Conservation (phyloP, 768 basidiomycete genomes). For the button mushroom (Agaricus bisporus) region DNA sequence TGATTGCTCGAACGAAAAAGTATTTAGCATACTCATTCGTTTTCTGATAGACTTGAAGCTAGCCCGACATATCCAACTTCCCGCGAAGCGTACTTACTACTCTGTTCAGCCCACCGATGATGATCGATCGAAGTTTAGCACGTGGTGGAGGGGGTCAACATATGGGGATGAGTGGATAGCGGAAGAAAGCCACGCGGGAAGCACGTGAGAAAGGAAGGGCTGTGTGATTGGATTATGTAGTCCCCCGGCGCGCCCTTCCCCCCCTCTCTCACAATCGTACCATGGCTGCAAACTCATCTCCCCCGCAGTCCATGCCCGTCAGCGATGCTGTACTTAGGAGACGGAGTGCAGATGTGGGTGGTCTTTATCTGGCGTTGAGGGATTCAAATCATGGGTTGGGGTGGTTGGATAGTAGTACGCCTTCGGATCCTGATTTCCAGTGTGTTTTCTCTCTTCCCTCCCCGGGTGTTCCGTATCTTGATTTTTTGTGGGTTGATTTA, state of each 20-base stretch:
- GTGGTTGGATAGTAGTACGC: constrained; percentile 50
- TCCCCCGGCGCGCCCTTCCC: too few relatives aligned
- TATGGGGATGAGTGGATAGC: background rate
- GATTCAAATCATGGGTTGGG: constrained; percentile 60
- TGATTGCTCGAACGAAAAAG: too few relatives aligned
- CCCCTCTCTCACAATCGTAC: background rate
- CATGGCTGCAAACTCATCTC: background rate
- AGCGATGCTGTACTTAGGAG: constrained; percentile 22
- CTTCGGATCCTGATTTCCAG: constrained; percentile 28
- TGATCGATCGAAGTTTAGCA: too few relatives aligned
- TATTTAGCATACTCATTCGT: too few relatives aligned
- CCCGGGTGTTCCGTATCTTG: background rate
- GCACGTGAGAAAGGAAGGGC: constrained; percentile 35
- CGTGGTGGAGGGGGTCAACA: too few relatives aligned
- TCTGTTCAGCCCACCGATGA: too few relatives aligned
- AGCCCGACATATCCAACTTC: too few relatives aligned
- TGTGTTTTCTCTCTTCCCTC: constrained; percentile 27
- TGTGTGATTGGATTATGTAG: too few relatives aligned
- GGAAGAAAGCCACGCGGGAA: constrained; percentile 32
- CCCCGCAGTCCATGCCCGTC: background rate
- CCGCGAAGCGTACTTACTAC: too few relatives aligned
- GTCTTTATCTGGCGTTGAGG: constrained; percentile 72
- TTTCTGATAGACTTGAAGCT: too few relatives aligned
- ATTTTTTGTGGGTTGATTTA: background rate
- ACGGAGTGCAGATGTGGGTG: constrained; percentile 86